Percentiles rank a stretch among this genome's conserved stretches.
Conservation (phyloP, 2,329 filamentous ascomycete genomes). For the Trichoderma sp. region DNA sequence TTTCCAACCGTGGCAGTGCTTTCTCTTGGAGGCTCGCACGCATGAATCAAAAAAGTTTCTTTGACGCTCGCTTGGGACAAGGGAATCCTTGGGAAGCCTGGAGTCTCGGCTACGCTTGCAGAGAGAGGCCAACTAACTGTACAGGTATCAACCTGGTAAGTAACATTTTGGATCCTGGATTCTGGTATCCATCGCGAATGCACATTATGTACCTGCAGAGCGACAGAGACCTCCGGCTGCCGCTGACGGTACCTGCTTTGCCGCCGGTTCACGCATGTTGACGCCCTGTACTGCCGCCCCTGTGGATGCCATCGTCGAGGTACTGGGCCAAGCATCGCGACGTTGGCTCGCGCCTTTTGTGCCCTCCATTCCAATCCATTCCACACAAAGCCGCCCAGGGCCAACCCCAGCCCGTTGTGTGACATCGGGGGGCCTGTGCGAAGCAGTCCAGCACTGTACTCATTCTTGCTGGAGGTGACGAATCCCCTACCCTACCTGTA, state of each 20-base stretch:
- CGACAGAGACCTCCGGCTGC: not conserved
- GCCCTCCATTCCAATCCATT: conserved; percentile 10
- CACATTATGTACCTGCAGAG: not conserved
- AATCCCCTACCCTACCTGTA: not conserved
- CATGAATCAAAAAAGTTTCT: conserved; percentile 19
- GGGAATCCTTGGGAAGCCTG: not conserved
- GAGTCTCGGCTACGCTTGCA: not conserved
- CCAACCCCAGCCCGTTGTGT: not conserved
- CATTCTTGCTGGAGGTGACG: not conserved
- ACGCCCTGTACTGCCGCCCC: conserved; percentile 1
- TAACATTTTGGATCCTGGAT: not conserved
- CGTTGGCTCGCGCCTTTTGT: conserved; percentile 13
- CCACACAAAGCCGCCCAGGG: not conserved
- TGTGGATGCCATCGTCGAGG: not conserved
- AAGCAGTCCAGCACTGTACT: not conserved
- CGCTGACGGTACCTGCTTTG: conserved; percentile 9
- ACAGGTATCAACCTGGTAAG: not conserved
- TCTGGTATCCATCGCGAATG: not conserved
- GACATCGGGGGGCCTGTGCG: conserved; percentile 1
- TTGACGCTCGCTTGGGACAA: not conserved
- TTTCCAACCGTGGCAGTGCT: conserved; percentile 18
- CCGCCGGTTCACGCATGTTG: conserved; percentile 6
- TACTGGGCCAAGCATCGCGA: conserved; percentile 3
- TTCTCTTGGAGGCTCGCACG: not conserved
- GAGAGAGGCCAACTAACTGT: not conserved